A percentile compares a stretch with the other conserved stretches of the same genome.
phyloP scores from a whole-genome alignment of 1,284 basidiomycete species.

The Trichosporon inkin region DNA sequence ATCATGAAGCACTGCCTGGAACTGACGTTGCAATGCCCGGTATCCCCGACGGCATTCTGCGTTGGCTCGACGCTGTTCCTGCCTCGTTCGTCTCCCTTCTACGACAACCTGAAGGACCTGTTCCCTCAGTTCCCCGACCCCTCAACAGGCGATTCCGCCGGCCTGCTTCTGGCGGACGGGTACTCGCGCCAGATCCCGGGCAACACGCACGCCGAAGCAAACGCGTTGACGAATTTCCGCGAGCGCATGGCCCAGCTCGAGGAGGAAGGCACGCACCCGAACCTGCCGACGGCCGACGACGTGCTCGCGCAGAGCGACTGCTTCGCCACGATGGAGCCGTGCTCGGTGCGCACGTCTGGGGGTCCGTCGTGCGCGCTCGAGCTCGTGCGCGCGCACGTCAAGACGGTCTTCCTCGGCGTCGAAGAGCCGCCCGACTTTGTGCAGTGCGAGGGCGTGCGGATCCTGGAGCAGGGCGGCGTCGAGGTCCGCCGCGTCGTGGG shows the following conservation, averaged over 20 bases:
- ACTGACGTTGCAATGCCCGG: slow-evolving; percentile 43
- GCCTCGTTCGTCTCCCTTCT: slow-evolving; percentile 50
- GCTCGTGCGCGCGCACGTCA: slow-evolving; percentile 67
- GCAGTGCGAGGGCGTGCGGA: slow-evolving; percentile 77
- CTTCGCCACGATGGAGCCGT: slow-evolving; percentile 97
- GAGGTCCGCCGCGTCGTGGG: slow-evolving; percentile 70
- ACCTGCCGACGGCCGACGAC: slow-evolving; percentile 14
- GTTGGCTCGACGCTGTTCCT: slow-evolving; percentile 82
- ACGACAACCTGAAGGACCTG: slow-evolving; percentile 30
- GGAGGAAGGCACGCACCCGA: neutral
- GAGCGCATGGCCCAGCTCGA: slow-evolving; percentile 17
- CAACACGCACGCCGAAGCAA: slow-evolving; percentile 97
- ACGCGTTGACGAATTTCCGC: slow-evolving; percentile 74
- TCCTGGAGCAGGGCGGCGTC: slow-evolving; percentile 69
- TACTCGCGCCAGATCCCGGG: slow-evolving; percentile 89
- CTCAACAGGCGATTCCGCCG: slow-evolving; percentile 18
- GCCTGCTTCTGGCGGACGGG: slow-evolving; percentile 67
- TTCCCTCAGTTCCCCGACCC: slow-evolving; percentile 33
- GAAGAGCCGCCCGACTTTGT: slow-evolving; percentile 95
- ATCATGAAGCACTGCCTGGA: slow-evolving; percentile 47
- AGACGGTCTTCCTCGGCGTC: slow-evolving; percentile 81
- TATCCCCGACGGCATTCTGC: slow-evolving; percentile 75
- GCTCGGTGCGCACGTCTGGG: slow-evolving; percentile 83
- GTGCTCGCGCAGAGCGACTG: slow-evolving; percentile 46
- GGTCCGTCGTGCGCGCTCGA: slow-evolving; percentile 81